Conservation (phyloP, 331 rosid genomes). For the Malus hybrid region DNA sequence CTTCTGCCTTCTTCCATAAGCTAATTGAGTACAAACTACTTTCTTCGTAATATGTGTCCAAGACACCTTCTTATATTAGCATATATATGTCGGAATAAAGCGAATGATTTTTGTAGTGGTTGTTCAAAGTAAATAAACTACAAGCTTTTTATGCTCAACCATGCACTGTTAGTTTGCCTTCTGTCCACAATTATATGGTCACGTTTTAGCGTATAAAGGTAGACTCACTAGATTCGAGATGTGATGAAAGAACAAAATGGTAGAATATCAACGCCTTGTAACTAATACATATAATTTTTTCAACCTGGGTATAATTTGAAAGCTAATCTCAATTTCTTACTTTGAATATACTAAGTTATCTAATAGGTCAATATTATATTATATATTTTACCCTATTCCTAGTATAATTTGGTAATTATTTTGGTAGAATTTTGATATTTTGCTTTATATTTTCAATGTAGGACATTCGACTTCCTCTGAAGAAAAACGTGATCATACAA, state of each 20-base stretch:
- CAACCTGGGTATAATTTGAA: neutral
- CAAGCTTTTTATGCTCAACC: neutral
- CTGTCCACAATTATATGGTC: neutral
- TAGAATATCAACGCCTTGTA: neutral
- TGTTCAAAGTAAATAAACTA: neutral
- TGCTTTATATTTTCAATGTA: no score
- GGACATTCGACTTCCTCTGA: no score
- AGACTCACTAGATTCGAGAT: neutral
- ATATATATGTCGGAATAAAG: slow-evolving; percentile 14
- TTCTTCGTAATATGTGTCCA: neutral
- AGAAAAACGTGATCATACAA: no score
- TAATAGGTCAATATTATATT: no score
- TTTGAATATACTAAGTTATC: neutral
- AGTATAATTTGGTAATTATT: no score
- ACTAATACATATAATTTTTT: neutral
- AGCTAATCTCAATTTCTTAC: neutral
- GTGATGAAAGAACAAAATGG: neutral
- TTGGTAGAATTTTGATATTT: no score
- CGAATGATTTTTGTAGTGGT: slow-evolving; percentile 13
- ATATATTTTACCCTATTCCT: no score
- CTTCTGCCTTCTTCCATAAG: neutral
- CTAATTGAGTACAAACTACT: neutral
- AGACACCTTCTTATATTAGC: neutral
- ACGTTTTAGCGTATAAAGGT: neutral
- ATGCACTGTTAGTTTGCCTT: neutral